Base-by-base conservation (phyloP, 2,329 filamentous ascomycete species). In the Ophiostoma sp. region DNA sequence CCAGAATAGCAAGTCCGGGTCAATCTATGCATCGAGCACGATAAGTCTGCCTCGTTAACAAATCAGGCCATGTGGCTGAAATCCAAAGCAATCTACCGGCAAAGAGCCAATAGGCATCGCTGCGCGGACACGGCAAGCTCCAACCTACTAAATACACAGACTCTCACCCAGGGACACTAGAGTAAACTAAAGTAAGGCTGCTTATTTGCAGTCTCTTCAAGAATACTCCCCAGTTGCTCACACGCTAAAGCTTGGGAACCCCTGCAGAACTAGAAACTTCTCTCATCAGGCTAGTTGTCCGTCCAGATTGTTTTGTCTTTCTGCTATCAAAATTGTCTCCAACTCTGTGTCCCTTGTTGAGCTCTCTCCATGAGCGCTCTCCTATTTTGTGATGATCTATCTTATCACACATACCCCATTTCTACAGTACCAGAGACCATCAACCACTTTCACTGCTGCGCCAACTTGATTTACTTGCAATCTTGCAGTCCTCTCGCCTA, bases 11-110 rank as follows among this genome's bases (percentile, higher is more conserved):
- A 27, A 27, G 4, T 4, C 8, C 27, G 27, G 27, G 2, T 9
- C 4, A 11, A 55, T 9, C 8, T 45, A 45, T 2, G 42, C 9
- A 45, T 4, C 42, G 42, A 45, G 14, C 8, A 45, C 8, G 9
- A 45, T 12, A 45, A 45, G 49, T 55, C 49, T 55, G 49, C 49
- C 49, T 55, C n/a, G 49, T 47, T 3, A n/a, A 47, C 8, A 9
- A 55, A 55, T 55, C 49, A 55, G 49, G n/a, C 49, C 49, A 55
- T 55, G 49, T 55, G 49, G 49, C 49, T 55, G 49, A 55, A 27
- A 27, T 27, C 27, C 27, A 27, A 27, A 27, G 5, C 49, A 27
- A 27, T n/a, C 49, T 27, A 27, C 27, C 27, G 27, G 27, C 27
- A 27, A 27, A 27, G 27, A 27, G 27, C 27, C 49, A 55, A 55